These are phyloP conservation scores for Paramyrothecium sp. DNA, from an alignment of 2,329 filamentous ascomycete species.

Conservation along the genomic window DNA sequence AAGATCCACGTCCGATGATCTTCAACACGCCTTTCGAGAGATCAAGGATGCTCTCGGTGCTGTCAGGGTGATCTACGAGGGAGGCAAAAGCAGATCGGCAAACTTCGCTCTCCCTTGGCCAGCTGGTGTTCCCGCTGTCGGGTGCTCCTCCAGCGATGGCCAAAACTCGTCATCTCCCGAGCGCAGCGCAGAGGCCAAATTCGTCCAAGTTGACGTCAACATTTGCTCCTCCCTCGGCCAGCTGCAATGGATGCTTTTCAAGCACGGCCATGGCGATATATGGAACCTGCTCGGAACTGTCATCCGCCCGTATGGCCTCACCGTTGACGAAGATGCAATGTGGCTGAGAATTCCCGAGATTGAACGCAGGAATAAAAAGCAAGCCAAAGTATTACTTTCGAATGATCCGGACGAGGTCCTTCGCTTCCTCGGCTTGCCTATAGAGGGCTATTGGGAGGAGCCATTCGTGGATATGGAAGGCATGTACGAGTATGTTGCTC, in stretches of 20 bases:
- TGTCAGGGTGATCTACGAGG: slow-evolving; percentile 27
- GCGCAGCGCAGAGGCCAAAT: slow-evolving; percentile 16
- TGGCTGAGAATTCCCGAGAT: slow-evolving; percentile 68
- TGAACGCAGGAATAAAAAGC: slow-evolving; percentile 55
- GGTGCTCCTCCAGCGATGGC: not conserved
- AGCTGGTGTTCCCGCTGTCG: slow-evolving; percentile 6
- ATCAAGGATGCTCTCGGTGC: slow-evolving; percentile 42
- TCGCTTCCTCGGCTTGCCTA: slow-evolving; percentile 60
- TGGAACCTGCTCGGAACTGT: slow-evolving; percentile 64
- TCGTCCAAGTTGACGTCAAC: slow-evolving; percentile 70
- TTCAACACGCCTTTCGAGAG: slow-evolving; percentile 26
- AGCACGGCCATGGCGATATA: slow-evolving; percentile 69
- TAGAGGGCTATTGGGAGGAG: slow-evolving; percentile 41
- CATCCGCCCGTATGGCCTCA: slow-evolving; percentile 65
- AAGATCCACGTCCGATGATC: slow-evolving; percentile 7
- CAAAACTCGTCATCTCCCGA: not conserved
- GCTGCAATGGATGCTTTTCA: slow-evolving; percentile 65
- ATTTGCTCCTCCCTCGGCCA: slow-evolving; percentile 41
- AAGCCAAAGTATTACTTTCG: slow-evolving; percentile 59
- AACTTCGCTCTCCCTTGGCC: slow-evolving; percentile 60
- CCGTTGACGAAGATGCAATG: slow-evolving; percentile 60
- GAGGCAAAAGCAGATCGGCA: slow-evolving; percentile 23
- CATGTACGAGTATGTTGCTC: slow-evolving; percentile 61
- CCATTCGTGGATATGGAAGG: slow-evolving; percentile 55
- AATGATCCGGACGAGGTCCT: slow-evolving; percentile 54